phyloP scores from a whole-genome alignment of 1,284 basidiomycete genomes.

The Papiliotrema nemorosa region DNA sequence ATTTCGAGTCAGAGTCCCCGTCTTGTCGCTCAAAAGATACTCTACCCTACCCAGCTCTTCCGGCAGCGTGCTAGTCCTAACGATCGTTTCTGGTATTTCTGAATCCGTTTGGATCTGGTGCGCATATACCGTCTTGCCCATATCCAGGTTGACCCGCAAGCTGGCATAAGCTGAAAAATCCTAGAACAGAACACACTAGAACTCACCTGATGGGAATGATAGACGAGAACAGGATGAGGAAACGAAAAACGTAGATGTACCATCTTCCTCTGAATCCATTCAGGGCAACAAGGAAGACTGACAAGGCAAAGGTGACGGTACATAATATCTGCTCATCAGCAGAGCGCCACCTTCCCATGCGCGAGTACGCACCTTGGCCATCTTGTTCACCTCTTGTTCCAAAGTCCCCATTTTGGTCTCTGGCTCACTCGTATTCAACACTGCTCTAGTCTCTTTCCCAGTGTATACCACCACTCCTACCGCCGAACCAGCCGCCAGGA shows the following conservation, averaged over 20 bases:
- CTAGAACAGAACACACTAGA: not conserved
- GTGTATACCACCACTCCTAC: slow-evolving; percentile 93
- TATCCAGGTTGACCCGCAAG: slow-evolving; percentile 95
- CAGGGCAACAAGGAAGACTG: slow-evolving; percentile 84
- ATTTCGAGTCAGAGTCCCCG: slow-evolving; percentile 95
- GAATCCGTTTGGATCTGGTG: slow-evolving; percentile 88
- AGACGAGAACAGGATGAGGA: slow-evolving; percentile 95
- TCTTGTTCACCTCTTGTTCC: slow-evolving; percentile 90
- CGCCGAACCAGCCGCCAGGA: slow-evolving; percentile 89
- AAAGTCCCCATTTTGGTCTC: slow-evolving; percentile 90
- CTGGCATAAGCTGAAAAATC: slow-evolving; percentile 50
- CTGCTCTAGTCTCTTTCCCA: slow-evolving; percentile 88
- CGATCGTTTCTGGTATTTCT: slow-evolving; percentile 93
- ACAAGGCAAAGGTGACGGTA: slow-evolving; percentile 86
- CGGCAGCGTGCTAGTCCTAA: slow-evolving; percentile 91
- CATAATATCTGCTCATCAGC: slow-evolving; percentile 71
- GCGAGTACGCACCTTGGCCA: slow-evolving; percentile 71
- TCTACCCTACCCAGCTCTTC: slow-evolving; percentile 96
- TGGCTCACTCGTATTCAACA: slow-evolving; percentile 99
- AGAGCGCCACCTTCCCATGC: not conserved
- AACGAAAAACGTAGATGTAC: slow-evolving; percentile 95
- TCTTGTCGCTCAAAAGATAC: slow-evolving; percentile 95
- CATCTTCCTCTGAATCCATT: slow-evolving; percentile 95
- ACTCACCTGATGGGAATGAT: slow-evolving; percentile 97
- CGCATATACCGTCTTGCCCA: slow-evolving; percentile 99